Base-by-base conservation (phyloP, 176 grass and related monocot species). In the Elymus sibiricus region DNA sequence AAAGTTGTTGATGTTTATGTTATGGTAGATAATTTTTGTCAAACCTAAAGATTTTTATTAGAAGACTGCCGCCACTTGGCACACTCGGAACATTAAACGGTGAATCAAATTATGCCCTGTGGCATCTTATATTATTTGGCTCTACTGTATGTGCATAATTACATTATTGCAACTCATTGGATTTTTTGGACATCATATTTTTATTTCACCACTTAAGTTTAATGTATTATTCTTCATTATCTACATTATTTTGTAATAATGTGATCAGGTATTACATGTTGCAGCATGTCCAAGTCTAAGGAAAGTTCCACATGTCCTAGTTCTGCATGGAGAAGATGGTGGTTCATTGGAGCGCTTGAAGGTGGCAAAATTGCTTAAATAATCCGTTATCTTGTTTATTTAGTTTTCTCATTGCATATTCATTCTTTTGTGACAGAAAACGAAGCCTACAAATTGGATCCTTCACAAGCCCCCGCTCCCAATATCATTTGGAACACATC, bases 401-500 rank as follows among this genome's bases (percentile, higher is more conserved):
- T 67, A 2, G 9, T 77, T 92, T 82, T 82, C 27, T 83, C 47
- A 77, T 64, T 70, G 76, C 19, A 39, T 70, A 16, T 88, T 79
- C 79, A 79, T 84, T 13, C 21, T 83, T 88, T 82, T 55, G 69
- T 86, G 67, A 72, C 88, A 98, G 89, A 95, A 92, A 87, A 32
- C 64, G 22, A 92, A 86, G 82, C 86, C 89, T 87, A 49, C 86
- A 67, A 95, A 94, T 84, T 98, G 93, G 96, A 78, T 92, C 74
- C 82, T 98, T 56, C 93, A 95, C 84, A 98, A 91, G 69, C 96
- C 96, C 37, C 90, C 90, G 0, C 90, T 98, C 46, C 96, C 93
- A 84, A 98, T 98, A 84, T 90, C 96, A 82, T 98, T 92, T 92
- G 96, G 96, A 87, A 98, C 96, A 81, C 93, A 98, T 88, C 93